phyloP scores from a whole-genome alignment of 2,329 filamentous ascomycete species.

The Hirsutella thompsonii region DNA sequence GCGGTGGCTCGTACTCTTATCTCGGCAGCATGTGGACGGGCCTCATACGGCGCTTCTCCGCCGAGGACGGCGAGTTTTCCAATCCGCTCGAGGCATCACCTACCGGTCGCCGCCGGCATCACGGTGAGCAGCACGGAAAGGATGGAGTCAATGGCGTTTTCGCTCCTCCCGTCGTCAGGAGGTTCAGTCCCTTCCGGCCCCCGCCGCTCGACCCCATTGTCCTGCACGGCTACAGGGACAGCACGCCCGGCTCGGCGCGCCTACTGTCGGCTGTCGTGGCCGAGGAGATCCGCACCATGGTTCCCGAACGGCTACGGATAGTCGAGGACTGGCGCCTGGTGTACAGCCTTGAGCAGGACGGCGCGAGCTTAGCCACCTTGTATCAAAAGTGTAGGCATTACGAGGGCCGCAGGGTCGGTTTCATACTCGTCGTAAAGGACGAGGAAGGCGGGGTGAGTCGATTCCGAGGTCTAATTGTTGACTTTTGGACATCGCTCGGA shows the following conservation, averaged over 20 bases:
- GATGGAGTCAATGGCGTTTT: constrained; percentile 47
- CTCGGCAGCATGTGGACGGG: constrained; percentile 38
- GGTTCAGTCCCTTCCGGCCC: constrained; percentile 69
- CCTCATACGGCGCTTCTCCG: constrained; percentile 54
- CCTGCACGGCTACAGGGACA: constrained; percentile 51
- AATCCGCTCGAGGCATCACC: constrained; percentile 14
- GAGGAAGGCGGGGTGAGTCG: constrained; percentile 55
- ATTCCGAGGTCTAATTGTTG: too few relatives aligned
- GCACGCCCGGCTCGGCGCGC: constrained; percentile 45
- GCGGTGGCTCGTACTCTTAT: constrained; percentile 7
- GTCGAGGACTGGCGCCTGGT: constrained; percentile 75
- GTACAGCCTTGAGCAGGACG: constrained; percentile 87
- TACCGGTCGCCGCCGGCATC: constrained; percentile 5
- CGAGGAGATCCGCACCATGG: constrained; percentile 82
- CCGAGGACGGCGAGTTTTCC: constrained; percentile 24
- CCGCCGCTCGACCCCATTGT: constrained; percentile 75
- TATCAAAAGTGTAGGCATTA: constrained; percentile 67
- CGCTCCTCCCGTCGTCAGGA: constrained; percentile 31
- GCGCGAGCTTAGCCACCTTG: constrained; percentile 73
- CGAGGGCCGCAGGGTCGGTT: constrained; percentile 62
- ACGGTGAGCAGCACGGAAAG: constrained; percentile 11
- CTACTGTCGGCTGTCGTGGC: constrained; percentile 64
- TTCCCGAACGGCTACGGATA: constrained; percentile 78
- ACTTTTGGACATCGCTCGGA: too few relatives aligned
- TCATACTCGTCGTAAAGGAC: constrained; percentile 79